Percentiles rank a stretch among this genome's conserved stretches.
phyloP scores from a whole-genome alignment of 352 stramenopile genomes.

The Phytophthora parvispora region DNA sequence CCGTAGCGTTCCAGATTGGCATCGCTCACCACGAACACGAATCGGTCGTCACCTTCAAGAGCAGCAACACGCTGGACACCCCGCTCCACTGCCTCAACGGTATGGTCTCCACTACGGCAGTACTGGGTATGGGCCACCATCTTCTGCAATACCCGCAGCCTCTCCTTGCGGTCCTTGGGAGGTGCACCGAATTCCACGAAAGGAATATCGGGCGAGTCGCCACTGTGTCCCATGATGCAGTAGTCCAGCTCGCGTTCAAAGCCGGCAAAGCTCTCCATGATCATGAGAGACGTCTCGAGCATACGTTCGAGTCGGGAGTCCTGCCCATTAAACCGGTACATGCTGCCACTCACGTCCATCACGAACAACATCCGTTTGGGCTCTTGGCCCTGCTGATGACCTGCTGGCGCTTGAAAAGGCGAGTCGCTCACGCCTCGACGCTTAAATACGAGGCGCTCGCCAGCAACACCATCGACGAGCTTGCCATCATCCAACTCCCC shows the following conservation, averaged over 20 bases:
- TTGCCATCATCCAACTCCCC: conserved; percentile 97
- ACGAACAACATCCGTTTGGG: conserved; percentile 93
- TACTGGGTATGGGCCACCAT: conserved; percentile 97
- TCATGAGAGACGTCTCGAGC: conserved; percentile 95
- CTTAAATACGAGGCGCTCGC: conserved; percentile 96
- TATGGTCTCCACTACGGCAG: conserved; percentile 95
- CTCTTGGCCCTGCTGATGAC: conserved; percentile 36
- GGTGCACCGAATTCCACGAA: conserved; percentile 93
- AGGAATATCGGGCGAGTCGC: conserved; percentile 87
- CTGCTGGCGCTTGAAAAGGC: conserved; percentile 41
- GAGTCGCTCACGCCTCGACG: conserved; percentile 83
- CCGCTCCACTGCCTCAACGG: conserved; percentile 91
- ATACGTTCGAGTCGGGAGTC: conserved; percentile 93
- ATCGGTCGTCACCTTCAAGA: conserved; percentile 77
- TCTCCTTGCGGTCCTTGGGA: conserved; percentile 87
- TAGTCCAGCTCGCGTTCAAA: conserved; percentile 94
- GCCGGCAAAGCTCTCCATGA: conserved; percentile 96
- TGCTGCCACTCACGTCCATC: conserved; percentile 94
- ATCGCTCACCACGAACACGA: conserved; percentile 96
- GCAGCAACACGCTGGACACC: conserved; percentile 80
- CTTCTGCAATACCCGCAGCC: conserved; percentile 92
- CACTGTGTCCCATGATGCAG: conserved; percentile 94
- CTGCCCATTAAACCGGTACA: conserved; percentile 96
- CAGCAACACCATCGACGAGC: conserved; percentile 94
- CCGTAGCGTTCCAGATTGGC: conserved; percentile 97